Evolutionary conservation across 768 basidiomycete genomes (phyloP), one percentile per base, ranked within the genome.

Genomic region (Hypholoma fasciculare): DNA sequence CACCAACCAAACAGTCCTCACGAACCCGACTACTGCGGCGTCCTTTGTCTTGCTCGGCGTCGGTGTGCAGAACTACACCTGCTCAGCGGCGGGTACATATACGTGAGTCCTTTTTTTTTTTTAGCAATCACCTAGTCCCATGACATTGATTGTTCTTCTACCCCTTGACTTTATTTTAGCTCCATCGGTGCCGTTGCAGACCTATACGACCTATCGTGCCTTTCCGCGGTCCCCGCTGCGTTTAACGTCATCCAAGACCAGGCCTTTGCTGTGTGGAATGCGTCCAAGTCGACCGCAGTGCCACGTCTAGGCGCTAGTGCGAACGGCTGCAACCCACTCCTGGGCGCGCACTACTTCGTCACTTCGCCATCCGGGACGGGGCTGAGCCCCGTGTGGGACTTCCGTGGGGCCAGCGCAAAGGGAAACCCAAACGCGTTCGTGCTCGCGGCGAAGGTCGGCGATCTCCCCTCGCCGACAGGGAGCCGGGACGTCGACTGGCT

Each of bases 11-110:
- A 69, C 74, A 16, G 50, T 64, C 6, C 71, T 83, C 37, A 65
- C 73, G 5, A 62, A 69, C 7, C 80, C 79, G 11, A 68, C 66
- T 9, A 63, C 57, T 23, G 56, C 71, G 7, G 73, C 73, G 1
- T 74, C 71, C 8, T 80, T 72, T 56, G 73, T 84, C 47, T 67
- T 75, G 7, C 71, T 84, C 26, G 81, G 74, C 16, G 72, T 83
- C 52, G 80, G 82, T 26, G 73, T 77, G 36, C 84, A 85, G 66
- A 84, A 85, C 63, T 86, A 85, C 63, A 84, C 81, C 19, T 85
- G 84, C 64, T 59, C 59, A 19, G 52, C 62, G 9, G 69, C 74
- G 46, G 81, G 74, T 56, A 74, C 72, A 61, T 82, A 75, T 63
- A 65, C 72, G 82, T 82, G 58, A 65, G 79, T 43, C 52, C 11